These are phyloP conservation scores for Spinacia oleracea DNA, from an alignment of 179 eudicot genomes.

Conservation along the genomic window DNA sequence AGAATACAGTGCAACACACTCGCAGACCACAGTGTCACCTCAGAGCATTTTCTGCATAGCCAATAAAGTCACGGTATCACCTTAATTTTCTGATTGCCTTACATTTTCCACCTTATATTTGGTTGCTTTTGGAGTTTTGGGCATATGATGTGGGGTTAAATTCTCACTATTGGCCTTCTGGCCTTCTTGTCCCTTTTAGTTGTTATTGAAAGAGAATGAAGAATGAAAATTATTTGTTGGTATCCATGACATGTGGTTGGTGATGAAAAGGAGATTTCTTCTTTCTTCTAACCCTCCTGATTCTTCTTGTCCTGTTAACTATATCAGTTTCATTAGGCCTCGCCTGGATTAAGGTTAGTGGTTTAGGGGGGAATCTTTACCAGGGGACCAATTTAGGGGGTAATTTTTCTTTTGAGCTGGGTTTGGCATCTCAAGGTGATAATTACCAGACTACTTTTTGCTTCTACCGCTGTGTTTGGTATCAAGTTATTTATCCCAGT, in stretches of 20 bases:
- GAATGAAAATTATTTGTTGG: background rate
- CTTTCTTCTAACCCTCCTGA: background rate
- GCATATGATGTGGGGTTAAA: slow-evolving; percentile 12
- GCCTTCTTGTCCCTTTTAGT: background rate
- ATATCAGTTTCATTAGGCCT: background rate
- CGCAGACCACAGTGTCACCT: background rate
- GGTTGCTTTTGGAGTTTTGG: slow-evolving; percentile 22
- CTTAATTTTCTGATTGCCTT: slow-evolving; percentile 8
- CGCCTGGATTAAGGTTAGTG: too few relatives aligned
- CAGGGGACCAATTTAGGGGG: too few relatives aligned
- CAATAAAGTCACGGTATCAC: background rate
- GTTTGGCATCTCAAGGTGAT: too few relatives aligned
- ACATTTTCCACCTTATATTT: slow-evolving; percentile 17
- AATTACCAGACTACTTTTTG: too few relatives aligned
- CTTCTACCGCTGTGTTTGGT: too few relatives aligned
- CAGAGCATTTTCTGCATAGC: background rate
- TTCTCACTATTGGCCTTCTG: slow-evolving; percentile 22
- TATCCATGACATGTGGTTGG: background rate
- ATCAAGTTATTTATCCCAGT: too few relatives aligned
- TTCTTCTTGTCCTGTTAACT: background rate
- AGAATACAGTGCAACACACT: background rate
- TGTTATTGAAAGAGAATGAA: slow-evolving; percentile 6
- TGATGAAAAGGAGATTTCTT: slow-evolving; percentile 9
- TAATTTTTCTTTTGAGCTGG: too few relatives aligned
- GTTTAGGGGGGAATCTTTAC: too few relatives aligned